Percentiles rank a stretch among this genome's conserved stretches.
phyloP scores from a whole-genome alignment of 129 eudicot genomes.

The Gnaphalium uliginosum region DNA sequence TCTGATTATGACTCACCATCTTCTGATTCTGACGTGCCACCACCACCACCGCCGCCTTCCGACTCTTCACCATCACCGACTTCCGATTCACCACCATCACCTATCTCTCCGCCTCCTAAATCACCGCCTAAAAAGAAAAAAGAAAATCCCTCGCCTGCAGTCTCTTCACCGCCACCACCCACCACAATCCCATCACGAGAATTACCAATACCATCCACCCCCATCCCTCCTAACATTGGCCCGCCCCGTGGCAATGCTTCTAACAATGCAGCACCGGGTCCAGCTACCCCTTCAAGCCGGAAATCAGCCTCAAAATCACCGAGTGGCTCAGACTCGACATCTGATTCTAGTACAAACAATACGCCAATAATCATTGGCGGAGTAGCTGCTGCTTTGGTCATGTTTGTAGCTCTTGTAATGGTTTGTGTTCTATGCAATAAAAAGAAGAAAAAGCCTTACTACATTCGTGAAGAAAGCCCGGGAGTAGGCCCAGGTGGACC shows the following conservation, averaged over 20 bases:
- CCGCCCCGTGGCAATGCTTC: constrained; percentile 28
- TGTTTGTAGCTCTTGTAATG: constrained; percentile 39
- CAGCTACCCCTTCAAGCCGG: constrained; percentile 29
- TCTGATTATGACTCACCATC: constrained; percentile 28
- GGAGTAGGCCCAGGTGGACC: constrained; percentile 38
- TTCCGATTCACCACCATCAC: constrained; percentile 19
- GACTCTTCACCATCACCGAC: constrained; percentile 26
- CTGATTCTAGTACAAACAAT: constrained; percentile 14
- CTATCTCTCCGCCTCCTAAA: background rate
- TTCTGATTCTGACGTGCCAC: constrained; percentile 15
- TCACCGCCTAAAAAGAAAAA: constrained; percentile 13
- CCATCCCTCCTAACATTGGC: constrained; percentile 28
- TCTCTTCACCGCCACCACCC: constrained; percentile 30
- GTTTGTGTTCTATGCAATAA: constrained; percentile 37
- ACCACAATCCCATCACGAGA: constrained; percentile 20
- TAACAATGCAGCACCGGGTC: constrained; percentile 32
- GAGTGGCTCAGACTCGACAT: constrained; percentile 15
- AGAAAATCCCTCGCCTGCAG: constrained; percentile 1
- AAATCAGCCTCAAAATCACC: constrained; percentile 38
- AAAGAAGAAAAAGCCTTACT: constrained; percentile 49
- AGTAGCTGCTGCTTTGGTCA: constrained; percentile 30
- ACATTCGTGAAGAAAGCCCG: constrained; percentile 38
- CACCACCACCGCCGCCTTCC: constrained; percentile 34
- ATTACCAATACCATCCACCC: too few relatives aligned
- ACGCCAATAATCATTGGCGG: constrained; percentile 38